Base-by-base conservation (phyloP, 805 yeast species). In the Wickerhamomyces kurtzmanii region DNA sequence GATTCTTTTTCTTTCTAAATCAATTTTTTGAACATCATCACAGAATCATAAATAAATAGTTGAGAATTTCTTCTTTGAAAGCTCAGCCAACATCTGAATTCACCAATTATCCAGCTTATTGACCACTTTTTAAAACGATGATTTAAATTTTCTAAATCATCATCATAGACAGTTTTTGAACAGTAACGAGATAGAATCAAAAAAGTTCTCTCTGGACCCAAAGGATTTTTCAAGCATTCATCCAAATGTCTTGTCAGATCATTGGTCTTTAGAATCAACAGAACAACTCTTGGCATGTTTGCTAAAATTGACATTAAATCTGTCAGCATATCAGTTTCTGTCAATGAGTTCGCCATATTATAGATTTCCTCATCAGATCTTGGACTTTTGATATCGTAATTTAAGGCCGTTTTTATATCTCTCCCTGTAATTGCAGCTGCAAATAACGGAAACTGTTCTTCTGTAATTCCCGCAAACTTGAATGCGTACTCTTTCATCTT, bases 391-490 rank as follows among this genome's bases (percentile, higher is more conserved):
- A 80, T 65, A 36, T 82, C 79, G 29, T 78, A 75, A 36, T 67
- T 65, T 29, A 81, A 47, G 0, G 93, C 89, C 31, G 75, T 72
- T 13, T 79, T 74, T 15, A 81, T 82, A 42, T 87, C 93, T 32
- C 99, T 63, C 1, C 98, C 99, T 0, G 98, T 91, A 23, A 91
- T 76, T 2, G 97, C 96, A 2, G 95, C 86, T 1, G 93, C 82
- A 48, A 91, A 80, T 9, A 91, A 59, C 14, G 81, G 79, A 55
- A 87, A 85, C 43, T 84, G 82, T 6, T 75, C 76, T 17, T 80
- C 89, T 20, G 58, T 56, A 19, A 91, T 75, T 13, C 81, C 75
- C 2, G 96, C 94, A 54, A 91, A 78, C 41, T 60, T 66, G 28
- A 71, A 68, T 14, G 96, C 93, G 49, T 85, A 83, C 24, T 59